Evolutionary conservation across 805 yeast genomes (phyloP), one percentile per base, ranked within the genome.

Genomic region (Pichia manshurica): DNA sequence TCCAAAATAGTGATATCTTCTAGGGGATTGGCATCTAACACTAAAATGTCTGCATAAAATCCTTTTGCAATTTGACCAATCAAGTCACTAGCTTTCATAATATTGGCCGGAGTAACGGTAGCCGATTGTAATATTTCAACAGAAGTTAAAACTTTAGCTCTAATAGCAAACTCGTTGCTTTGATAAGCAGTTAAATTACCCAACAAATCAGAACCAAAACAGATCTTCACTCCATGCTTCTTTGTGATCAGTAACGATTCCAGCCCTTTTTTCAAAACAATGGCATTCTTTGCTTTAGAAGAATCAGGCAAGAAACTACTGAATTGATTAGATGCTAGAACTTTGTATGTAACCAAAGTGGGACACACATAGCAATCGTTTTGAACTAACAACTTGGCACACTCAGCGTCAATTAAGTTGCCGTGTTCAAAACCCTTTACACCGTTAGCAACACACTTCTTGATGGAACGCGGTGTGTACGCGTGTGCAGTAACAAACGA

Each of bases 381-480:
- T 22, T 57, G 46, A 12, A 53, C 60, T 59, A 62, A 56, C 34
- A 61, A 37, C 37, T 49, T 45, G n/a, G 64, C 64, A 31, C 59
- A 51, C 29, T 56, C 61, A 10, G 53, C 63, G 34, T 60, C 60
- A 29, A 62, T 42, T 32, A 62, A 36, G 37, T 62, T 62, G 5
- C 66, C 66, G 46, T 62, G 66, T 46, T 62, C 66, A 38, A 62
- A 58, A 21, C 66, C 66, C 34, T 45, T 54, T 15, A 56, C 61
- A 12, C 66, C 66, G 48, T 54, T 56, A 5, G 51, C 47, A 17
- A 62, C 46, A 48, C 63, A 58, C 22, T 54, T 56, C 36, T 50
- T 48, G 19, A 62, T 60, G 9, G 60, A 50, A 16, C 48, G 46
- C 4, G 62, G 54, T 7, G 64, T 59, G 44, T 62, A 62, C 15